Evolutionary conservation across 2,329 filamentous ascomycete genomes (phyloP), one percentile per base, ranked within the genome.

Genomic region (Alternaria sp.): DNA sequence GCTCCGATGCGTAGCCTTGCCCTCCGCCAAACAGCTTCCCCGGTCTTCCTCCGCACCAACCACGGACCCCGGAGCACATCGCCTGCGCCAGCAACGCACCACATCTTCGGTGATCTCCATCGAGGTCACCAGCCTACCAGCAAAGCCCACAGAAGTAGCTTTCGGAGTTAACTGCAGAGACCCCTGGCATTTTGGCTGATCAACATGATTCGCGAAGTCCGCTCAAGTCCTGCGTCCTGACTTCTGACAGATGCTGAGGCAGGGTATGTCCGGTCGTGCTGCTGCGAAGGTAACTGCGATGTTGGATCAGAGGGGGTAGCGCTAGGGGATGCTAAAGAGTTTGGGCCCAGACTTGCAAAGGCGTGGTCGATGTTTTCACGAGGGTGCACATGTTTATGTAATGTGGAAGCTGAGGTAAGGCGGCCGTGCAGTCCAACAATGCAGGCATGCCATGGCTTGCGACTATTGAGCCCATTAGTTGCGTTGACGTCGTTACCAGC

Each of bases 21-120:
- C 14, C 30, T 53, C 49, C 49, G 33, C 49, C 49, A 53, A 41
- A 37, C 30, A 53, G 20, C 28, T 37, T 23, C 28, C 49, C 49
- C 49, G 28, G 49, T 21, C 30, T 15, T 37, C n/a, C 51, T 60
- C 58, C 58, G 58, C 58, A 25, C 58, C 58, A 60, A 60, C 58
- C 58, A 60, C n/a, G 14, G 26, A 20, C 15, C 21, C 43, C 58
- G 51, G 51, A 60, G 51, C 8, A 10, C 20, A 30, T 37, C 20
- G 30, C 30, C 14, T 41, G 49, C 49, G 23, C 49, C 18, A 30
- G 11, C 49, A 28, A 37, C 41, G 28, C 28, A 45, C 26, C 26
- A 41, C 49, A 15, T 33, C 20, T 41, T 15, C 20, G 20, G 30
- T 15, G 20, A 25, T 37, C 28, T 15, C 49, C 49, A 41, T 33